Percentiles rank a stretch among this genome's conserved stretches.
phyloP scores from a whole-genome alignment of 257 asterid species.

The Thymus quinquecostatus region DNA sequence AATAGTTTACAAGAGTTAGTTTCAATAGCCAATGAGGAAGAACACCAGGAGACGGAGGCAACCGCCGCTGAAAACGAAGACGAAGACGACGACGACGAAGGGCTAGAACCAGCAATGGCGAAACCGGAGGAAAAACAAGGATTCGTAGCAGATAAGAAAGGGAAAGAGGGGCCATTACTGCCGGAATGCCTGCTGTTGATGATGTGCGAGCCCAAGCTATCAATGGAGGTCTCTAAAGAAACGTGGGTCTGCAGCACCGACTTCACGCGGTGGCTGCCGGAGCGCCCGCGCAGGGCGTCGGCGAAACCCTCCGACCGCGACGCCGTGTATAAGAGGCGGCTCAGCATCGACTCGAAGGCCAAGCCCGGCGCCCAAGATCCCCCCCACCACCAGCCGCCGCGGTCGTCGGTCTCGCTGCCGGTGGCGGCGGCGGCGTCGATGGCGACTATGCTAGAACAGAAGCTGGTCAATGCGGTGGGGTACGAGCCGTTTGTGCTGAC shows the following conservation, averaged over 20 bases:
- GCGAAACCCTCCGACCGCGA: constrained; percentile 30
- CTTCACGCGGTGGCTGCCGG: constrained; percentile 79
- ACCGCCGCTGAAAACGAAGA: constrained; percentile 1
- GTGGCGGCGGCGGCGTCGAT: constrained; percentile 62
- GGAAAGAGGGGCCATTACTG: constrained; percentile 39
- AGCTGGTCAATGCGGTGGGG: constrained; percentile 70
- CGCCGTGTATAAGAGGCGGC: constrained; percentile 38
- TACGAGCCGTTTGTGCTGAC: constrained; percentile 91
- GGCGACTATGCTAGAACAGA: constrained; percentile 80
- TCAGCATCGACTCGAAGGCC: constrained; percentile 42
- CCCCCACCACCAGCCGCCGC: constrained; percentile 50
- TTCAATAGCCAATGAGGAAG: constrained; percentile 16
- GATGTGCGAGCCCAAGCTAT: constrained; percentile 98
- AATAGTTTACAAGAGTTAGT: background rate
- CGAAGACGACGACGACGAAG: background rate
- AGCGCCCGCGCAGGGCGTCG: constrained; percentile 51
- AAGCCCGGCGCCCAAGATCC: constrained; percentile 1
- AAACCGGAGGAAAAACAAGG: constrained; percentile 15
- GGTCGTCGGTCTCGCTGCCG: constrained; percentile 79
- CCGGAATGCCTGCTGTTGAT: constrained; percentile 86
- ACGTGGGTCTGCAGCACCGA: constrained; percentile 97
- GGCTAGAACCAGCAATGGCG: background rate
- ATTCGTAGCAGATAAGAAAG: background rate
- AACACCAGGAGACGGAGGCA: background rate
- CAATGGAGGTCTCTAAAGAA: constrained; percentile 97